These are phyloP conservation scores for Neurospora sp. DNA, from an alignment of 495 filamentous ascomycete genomes.

Conservation along the genomic window DNA sequence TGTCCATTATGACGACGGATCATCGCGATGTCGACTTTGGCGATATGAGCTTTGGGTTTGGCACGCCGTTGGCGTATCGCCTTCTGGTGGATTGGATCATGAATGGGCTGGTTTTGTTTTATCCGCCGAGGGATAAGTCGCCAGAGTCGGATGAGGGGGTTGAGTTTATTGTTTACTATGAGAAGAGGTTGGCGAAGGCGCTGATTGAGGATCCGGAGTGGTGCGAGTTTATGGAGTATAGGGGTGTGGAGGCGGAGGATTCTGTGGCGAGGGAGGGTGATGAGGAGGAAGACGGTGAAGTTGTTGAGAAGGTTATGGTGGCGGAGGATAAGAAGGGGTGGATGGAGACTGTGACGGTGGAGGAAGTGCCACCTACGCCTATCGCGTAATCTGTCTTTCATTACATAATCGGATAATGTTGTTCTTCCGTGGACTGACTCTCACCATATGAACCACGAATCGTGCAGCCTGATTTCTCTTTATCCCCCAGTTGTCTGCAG, in stretches of 20 bases:
- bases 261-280: not conserved
- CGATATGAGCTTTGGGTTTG: conserved; percentile 24
- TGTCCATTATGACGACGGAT: conserved; percentile 19
- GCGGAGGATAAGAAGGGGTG: not conserved
- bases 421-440: not conserved
- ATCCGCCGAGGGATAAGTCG: conserved; percentile 12
- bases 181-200: conserved; percentile 21
- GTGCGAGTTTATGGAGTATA: conserved; percentile 32
- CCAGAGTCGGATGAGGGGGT: conserved; percentile 30
- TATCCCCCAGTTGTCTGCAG: not conserved
- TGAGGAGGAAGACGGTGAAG: not conserved
- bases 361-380: not conserved
- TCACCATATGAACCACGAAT: not conserved
- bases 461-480: not conserved
- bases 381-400: not conserved
- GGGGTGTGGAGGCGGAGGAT: conserved; percentile 12
- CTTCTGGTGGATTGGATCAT: conserved; percentile 19
- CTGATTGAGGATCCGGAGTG: conserved; percentile 31
- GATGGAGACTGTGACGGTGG: not conserved
- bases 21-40: conserved; percentile 19
- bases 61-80: conserved; percentile 13
- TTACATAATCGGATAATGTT: not conserved
- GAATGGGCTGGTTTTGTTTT: conserved; percentile 19
- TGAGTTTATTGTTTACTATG: conserved; percentile 33
- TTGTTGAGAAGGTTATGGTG: not conserved